Evolutionary conservation across 179 eudicot species (phyloP).

Genomic region (Vitellaria paradoxa): DNA sequence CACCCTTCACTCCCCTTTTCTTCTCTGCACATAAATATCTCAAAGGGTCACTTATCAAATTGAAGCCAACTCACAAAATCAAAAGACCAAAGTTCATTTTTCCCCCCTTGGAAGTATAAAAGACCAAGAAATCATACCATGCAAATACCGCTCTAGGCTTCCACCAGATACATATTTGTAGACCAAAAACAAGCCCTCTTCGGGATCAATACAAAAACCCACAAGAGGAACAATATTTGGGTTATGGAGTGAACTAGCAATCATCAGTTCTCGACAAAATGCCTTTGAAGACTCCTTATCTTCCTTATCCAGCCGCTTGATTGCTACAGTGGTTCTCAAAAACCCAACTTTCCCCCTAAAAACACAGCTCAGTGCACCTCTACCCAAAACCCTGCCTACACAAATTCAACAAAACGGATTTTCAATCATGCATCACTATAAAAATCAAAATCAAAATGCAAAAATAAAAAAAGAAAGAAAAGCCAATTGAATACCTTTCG

Average conservation of each 20-base stretch:
- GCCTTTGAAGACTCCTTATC: constrained; percentile 89
- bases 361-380: constrained; percentile 96
- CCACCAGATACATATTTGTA: constrained; percentile 96
- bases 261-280: constrained; percentile 93
- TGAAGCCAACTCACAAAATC: neutral
- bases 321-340: constrained; percentile 76
- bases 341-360: constrained; percentile 81
- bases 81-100: neutral
- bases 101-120: neutral
- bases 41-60: constrained; percentile 6
- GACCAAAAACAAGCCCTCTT: constrained; percentile 88
- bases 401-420: constrained; percentile 18
- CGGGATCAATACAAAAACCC: constrained; percentile 91
- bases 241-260: constrained; percentile 85
- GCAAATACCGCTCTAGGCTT: constrained; percentile 84
- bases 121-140: constrained; percentile 48
- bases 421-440: neutral
- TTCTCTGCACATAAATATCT: constrained; percentile 38
- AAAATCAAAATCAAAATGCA: neutral
- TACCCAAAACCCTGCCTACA: constrained; percentile 88
- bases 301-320: constrained; percentile 87
- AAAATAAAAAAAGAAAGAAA: neutral
- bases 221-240: constrained; percentile 76
- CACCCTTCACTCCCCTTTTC: constrained; percentile 63
- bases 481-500: constrained; percentile 54